These are phyloP conservation scores for Platanus orientalis DNA, from an alignment of 164 flowering plant species.

Conservation along the genomic window DNA sequence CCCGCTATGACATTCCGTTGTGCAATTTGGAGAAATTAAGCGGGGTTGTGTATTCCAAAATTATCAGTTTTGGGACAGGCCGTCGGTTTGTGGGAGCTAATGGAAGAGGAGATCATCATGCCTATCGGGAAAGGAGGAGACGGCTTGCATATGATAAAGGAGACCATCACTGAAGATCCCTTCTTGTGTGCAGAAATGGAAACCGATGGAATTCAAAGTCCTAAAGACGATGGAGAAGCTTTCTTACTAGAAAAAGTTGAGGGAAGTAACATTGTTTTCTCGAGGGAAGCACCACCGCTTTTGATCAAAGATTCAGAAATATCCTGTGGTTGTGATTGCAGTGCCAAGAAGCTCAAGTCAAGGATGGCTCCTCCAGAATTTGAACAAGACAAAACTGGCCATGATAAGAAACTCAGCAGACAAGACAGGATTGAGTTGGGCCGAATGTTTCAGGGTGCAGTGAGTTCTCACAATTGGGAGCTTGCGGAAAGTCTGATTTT, in stretches of 20 bases:
- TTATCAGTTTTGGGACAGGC: slow-evolving; percentile 8
- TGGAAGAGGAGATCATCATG: slow-evolving; percentile 30
- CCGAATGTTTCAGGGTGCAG: slow-evolving; percentile 72
- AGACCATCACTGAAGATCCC: slow-evolving; percentile 20
- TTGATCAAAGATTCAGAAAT: slow-evolving; percentile 29
- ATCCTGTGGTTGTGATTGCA: slow-evolving; percentile 38
- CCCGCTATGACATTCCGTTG: not conserved
- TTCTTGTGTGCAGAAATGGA: slow-evolving; percentile 44
- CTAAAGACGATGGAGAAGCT: slow-evolving; percentile 22
- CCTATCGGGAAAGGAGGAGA: slow-evolving; percentile 13
- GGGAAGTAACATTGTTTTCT: slow-evolving; percentile 53
- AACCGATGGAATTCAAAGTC: slow-evolving; percentile 21
- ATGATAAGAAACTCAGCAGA: slow-evolving; percentile 61
- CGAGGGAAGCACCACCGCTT: slow-evolving; percentile 64
- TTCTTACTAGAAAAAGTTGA: slow-evolving; percentile 37
- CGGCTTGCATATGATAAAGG: slow-evolving; percentile 21
- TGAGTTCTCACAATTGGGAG: slow-evolving; percentile 85
- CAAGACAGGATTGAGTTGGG: slow-evolving; percentile 84
- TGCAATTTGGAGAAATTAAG: slow-evolving; percentile 4
- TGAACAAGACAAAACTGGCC: slow-evolving; percentile 41
- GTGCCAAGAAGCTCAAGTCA: slow-evolving; percentile 53
- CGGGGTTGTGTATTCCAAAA: not conserved
- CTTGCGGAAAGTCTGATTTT: slow-evolving; percentile 70
- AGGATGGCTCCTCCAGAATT: slow-evolving; percentile 36
- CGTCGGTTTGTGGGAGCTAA: slow-evolving; percentile 12